Evolutionary conservation across 495 filamentous ascomycete genomes (phyloP).

Genomic region (Penicillium arizonense): DNA sequence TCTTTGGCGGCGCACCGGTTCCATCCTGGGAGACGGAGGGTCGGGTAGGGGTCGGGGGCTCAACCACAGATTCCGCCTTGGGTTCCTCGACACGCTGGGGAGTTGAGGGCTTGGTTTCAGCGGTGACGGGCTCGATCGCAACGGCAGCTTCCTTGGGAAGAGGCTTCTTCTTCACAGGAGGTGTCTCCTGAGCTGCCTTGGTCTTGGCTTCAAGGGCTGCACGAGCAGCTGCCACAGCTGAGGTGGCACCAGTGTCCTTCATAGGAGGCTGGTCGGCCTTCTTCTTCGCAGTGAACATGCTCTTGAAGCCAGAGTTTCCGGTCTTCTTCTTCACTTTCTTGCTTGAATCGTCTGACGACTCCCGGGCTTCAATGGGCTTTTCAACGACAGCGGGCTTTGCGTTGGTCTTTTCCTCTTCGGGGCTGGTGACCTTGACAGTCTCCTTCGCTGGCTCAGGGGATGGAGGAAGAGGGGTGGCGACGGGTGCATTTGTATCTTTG

Average conservation of each 20-base stretch:
- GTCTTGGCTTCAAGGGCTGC: conserved; percentile 48
- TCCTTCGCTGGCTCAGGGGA: conserved; percentile 26
- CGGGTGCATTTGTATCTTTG: conserved; percentile 18
- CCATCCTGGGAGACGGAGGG: conserved; percentile 10
- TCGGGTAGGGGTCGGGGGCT: conserved; percentile 4
- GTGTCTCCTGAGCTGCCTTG: conserved; percentile 35
- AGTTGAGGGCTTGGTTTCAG: conserved; percentile 16
- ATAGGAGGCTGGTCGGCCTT: conserved; percentile 35
- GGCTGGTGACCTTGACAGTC: conserved; percentile 5
- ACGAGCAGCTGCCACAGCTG: conserved; percentile 50
- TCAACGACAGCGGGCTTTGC: conserved; percentile 21
- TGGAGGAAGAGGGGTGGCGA: conserved; percentile 31
- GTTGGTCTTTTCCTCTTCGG: conserved; percentile 12
- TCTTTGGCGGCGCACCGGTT: conserved; percentile 42
- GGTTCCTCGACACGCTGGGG: conserved; percentile 12
- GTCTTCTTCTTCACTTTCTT: conserved; percentile 51
- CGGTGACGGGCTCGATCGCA: conserved; percentile 7
- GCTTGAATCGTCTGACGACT: conserved; percentile 26
- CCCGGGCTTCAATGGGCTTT: conserved; percentile 23
- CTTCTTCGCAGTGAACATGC: conserved; percentile 48
- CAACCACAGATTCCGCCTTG: conserved; percentile 23
- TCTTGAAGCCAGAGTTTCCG: conserved; percentile 45
- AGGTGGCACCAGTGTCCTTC: conserved; percentile 35
- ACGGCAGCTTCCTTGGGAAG: conserved; percentile 21
- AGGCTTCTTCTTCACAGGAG: conserved; percentile 39